A percentile compares a stretch with the other conserved stretches of the same genome.
Conservation (phyloP, 2,329 filamentous ascomycete species). For the Penicillium sp. region DNA sequence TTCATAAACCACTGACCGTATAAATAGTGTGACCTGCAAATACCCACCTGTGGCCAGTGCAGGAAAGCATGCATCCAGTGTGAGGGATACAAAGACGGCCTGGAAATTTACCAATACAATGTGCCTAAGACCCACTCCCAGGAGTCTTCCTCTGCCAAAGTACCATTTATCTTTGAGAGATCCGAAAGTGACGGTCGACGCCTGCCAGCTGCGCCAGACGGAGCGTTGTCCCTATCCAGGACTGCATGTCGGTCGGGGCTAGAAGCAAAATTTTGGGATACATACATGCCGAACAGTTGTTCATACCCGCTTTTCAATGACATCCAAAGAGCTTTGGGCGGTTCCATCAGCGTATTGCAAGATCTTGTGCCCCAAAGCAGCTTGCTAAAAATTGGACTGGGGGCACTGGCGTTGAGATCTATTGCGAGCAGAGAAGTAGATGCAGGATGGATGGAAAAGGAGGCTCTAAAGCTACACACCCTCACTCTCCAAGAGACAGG, state of each 20-base stretch:
- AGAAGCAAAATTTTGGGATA: conserved; percentile 6
- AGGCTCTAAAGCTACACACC: conserved; percentile 5
- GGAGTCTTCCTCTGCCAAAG: background rate
- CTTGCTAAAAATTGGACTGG: conserved; percentile 3
- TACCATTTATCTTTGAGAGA: background rate
- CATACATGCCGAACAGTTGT: conserved; percentile 6
- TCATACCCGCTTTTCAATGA: background rate
- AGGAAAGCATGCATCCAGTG: conserved; percentile 11
- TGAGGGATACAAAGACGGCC: conserved; percentile 4
- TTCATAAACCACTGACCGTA: background rate
- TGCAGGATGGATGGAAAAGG: conserved; percentile 1
- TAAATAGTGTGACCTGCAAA: conserved; percentile 7
- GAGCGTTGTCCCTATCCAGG: background rate
- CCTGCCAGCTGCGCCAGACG: background rate
- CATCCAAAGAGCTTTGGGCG: conserved; percentile 2
- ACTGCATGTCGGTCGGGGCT: background rate
- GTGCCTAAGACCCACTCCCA: background rate
- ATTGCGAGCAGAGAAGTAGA: background rate
- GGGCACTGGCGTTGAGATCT: conserved; percentile 4
- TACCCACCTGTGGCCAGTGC: conserved; percentile 10
- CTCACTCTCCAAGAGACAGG: conserved; percentile 3
- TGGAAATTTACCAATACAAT: conserved; percentile 5
- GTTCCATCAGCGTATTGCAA: conserved; percentile 6
- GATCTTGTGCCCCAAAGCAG: conserved; percentile 1
- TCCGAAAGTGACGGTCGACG: background rate